Base-by-base conservation (phyloP, 2,329 filamentous ascomycete genomes). In the Falciphora oryzae region DNA sequence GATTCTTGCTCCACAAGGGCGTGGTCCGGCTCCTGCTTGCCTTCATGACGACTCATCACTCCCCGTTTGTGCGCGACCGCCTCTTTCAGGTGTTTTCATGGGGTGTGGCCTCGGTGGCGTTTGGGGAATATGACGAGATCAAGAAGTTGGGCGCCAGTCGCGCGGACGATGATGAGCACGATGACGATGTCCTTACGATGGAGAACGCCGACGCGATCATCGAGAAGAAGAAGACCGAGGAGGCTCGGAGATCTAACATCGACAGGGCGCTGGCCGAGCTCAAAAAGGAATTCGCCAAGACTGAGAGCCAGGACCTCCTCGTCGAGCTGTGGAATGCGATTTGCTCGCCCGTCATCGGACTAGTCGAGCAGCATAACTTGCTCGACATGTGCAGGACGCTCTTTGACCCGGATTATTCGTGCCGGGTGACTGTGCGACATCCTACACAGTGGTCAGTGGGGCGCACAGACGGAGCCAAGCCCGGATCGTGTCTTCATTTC, bases 51-150 rank as follows among this genome's bases (percentile, higher is more conserved):
- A 87, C 84, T 1, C 87, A 89, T 72, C 78, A 80, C 28, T 90
- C 88, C 1, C 86, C 87, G 0, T 89, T 81, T 69, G 82, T 89
- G 7, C 84, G 88, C 57, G 80, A 81, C 65, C 81, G 79, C 65
- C 79, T 89, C 18, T 87, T 88, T 69, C 82, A 85, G 67, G 78
- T 82, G 10, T 81, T 89, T 66, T 83, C 81, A 58, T 77, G 79
- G 28, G 88, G 87, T 5, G 76, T 90, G 57, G 88, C 86, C 4
- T 80, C 82, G 29, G 82, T 90, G 65, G 88, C 87, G 2, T 84
- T 89, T 71, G 87, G 86, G 50, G 86, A 89, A 68, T 78, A 82
- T 65, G 64, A 69, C 11, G 69, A 70, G 32, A 53, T 53, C 3
- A 72, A 75, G 65, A 67, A 71, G 58, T 57, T 69, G 11, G 22